Evolutionary conservation across 371 early-diverging fungal species (phyloP).

Genomic region (Rhizopus sp.): DNA sequence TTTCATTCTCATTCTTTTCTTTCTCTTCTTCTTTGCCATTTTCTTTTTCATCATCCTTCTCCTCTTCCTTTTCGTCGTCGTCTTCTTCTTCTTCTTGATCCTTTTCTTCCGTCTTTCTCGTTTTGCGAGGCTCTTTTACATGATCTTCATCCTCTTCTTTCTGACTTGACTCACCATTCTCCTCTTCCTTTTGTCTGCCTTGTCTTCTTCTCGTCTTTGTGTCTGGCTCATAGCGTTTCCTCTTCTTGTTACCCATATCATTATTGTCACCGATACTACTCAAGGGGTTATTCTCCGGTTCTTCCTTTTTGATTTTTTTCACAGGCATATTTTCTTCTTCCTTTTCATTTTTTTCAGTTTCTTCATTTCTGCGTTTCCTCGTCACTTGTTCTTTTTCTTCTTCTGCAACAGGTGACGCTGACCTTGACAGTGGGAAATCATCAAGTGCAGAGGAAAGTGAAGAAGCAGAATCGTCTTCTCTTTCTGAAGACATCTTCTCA

Average conservation of each 20-base stretch:
- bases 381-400: conserved; percentile 25
- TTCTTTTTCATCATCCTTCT: not conserved
- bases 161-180: not conserved
- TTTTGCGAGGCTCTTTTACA: conserved; percentile 5
- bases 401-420: conserved; percentile 35
- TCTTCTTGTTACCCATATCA: not conserved
- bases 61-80: conserved; percentile 3
- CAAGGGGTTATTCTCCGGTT: not conserved
- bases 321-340: not conserved
- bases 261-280: conserved; percentile 8
- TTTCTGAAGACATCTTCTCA: conserved; percentile 13
- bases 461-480: conserved; percentile 33
- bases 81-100: conserved; percentile 6
- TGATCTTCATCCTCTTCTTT: conserved; percentile 4
- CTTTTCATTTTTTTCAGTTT: not conserved
- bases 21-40: conserved; percentile 7
- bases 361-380: conserved; percentile 19
- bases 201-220: conserved; percentile 10
- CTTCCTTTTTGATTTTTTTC: too few species aligned
- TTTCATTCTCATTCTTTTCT: conserved; percentile 8
- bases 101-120: conserved; percentile 4
- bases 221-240: conserved; percentile 4
- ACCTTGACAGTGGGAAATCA: conserved; percentile 40
- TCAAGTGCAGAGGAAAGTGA: conserved; percentile 45
- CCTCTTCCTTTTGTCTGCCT: conserved; percentile 17